A percentile compares a stretch with the other conserved stretches of the same genome.
Conservation (phyloP, 164 flowering plant species). For the Taxillus chinensis region DNA sequence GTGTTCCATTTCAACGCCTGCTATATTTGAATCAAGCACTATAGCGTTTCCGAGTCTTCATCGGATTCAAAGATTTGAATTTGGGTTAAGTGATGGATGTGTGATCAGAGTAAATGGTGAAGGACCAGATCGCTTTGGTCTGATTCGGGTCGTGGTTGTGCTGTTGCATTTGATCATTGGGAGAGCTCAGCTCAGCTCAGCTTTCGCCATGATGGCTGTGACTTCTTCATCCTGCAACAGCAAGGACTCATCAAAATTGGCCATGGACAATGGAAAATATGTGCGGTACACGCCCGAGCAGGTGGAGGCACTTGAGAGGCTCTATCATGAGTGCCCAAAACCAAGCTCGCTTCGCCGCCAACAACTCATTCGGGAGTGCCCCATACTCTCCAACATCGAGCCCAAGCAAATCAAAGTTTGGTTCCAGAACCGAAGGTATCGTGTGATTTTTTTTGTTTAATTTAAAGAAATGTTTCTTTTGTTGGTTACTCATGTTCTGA, state of each 20-base stretch:
- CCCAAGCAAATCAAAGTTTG: conserved; percentile 1
- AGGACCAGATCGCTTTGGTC: no score
- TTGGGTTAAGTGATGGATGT: no score
- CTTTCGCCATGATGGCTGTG: conserved; percentile 34
- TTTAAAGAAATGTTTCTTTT: no score
- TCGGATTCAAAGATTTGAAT: no score
- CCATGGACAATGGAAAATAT: background rate
- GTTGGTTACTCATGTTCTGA: no score
- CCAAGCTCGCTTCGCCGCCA: background rate
- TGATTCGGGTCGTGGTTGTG: no score
- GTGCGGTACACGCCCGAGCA: conserved; percentile 1
- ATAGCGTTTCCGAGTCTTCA: no score
- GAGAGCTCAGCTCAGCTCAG: no score
- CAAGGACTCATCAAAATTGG: conserved; percentile 3
- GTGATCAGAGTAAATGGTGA: no score
- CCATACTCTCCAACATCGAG: background rate
- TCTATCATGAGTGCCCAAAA: background rate
- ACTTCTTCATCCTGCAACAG: conserved; percentile 21
- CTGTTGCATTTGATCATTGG: no score
- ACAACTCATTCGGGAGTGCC: background rate
- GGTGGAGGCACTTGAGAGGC: background rate
- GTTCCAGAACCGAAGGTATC: background rate
- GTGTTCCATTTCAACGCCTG: no score
- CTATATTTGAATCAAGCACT: no score
- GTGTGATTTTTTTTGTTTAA: background rate